These are phyloP conservation scores for Ascomycota sp. DNA, from an alignment of 2,329 filamentous ascomycete species.

Conservation along the genomic window DNA sequence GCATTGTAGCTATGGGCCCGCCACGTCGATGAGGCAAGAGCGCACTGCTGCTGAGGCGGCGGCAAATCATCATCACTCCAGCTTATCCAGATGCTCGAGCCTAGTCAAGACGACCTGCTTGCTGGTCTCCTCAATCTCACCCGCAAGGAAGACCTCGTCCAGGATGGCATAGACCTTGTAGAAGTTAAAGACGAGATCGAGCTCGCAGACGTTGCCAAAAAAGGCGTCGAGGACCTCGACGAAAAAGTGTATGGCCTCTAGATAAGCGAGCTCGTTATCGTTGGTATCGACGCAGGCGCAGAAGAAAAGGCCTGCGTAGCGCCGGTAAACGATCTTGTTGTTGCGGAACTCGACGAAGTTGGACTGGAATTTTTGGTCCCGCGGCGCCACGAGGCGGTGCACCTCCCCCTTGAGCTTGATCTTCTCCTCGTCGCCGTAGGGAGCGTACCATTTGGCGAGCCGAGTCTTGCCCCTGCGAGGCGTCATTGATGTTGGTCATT, in stretches of 20 bases:
- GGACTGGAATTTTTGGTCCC: conserved; percentile 98
- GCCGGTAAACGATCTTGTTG: conserved; percentile 92
- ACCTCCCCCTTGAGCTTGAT: conserved; percentile 98
- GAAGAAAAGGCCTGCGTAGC: conserved; percentile 96
- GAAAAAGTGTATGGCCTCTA: conserved; percentile 98
- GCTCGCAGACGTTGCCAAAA: conserved; percentile 96
- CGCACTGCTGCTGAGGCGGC: no score
- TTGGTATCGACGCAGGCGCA: conserved; percentile 98
- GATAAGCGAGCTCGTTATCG: conserved; percentile 90
- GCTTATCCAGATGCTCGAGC: conserved; percentile 85
- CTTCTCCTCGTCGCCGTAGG: conserved; percentile 97
- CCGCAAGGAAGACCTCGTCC: conserved; percentile 92
- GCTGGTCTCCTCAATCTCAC: conserved; percentile 96
- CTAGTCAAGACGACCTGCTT: conserved; percentile 93
- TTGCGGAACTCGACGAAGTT: conserved; percentile 96
- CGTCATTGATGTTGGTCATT: no score
- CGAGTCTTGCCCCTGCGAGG: conserved; percentile 75
- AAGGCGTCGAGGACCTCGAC: conserved; percentile 97
- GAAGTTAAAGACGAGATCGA: conserved; percentile 74
- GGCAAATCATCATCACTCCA: conserved; percentile 31
- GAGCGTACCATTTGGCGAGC: conserved; percentile 96
- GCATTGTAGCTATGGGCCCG: no score
- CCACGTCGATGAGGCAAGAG: no score
- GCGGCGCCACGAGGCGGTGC: conserved; percentile 89
- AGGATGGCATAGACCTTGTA: conserved; percentile 93